These are phyloP conservation scores for Kwoniella shandongensis DNA, from an alignment of 768 basidiomycete species.

Conservation along the genomic window DNA sequence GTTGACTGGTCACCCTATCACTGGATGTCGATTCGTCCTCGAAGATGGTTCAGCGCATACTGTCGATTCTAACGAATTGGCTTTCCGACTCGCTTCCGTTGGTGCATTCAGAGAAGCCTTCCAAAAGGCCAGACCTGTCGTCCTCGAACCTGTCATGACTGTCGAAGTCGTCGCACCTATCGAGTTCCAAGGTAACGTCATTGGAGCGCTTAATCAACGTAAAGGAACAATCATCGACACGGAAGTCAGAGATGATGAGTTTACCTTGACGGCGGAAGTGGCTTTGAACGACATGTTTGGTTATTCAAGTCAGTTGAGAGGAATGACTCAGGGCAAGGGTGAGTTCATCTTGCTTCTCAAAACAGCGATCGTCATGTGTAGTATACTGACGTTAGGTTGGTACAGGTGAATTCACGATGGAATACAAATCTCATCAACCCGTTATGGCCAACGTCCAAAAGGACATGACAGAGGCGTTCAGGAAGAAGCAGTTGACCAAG, in stretches of 20 bases:
- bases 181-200: conserved; percentile 92
- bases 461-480: conserved; percentile 82
- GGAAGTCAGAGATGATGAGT: conserved; percentile 96
- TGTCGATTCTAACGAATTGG: conserved; percentile 94
- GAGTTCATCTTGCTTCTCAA: conserved; percentile 62
- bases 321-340: conserved; percentile 95
- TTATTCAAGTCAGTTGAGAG: conserved; percentile 88
- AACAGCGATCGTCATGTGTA: not conserved
- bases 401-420: conserved; percentile 58
- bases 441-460: conserved; percentile 83
- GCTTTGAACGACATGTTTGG: conserved; percentile 98
- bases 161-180: conserved; percentile 94
- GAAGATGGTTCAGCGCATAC: conserved; percentile 89
- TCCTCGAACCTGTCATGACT: conserved; percentile 97
- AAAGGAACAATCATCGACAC: conserved; percentile 93
- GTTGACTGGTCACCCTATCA: conserved; percentile 81
- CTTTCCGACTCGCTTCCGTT: conserved; percentile 86
- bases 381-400: not conserved
- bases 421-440: conserved; percentile 73
- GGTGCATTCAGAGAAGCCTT: conserved; percentile 92
- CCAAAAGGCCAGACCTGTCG: conserved; percentile 69
- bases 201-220: conserved; percentile 87
- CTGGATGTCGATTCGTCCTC: conserved; percentile 79
- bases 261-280: conserved; percentile 86
- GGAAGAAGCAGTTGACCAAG: conserved; percentile 64